These are phyloP conservation scores for Hagleromyces aurorensis DNA, from an alignment of 805 yeast genomes.

Conservation along the genomic window DNA sequence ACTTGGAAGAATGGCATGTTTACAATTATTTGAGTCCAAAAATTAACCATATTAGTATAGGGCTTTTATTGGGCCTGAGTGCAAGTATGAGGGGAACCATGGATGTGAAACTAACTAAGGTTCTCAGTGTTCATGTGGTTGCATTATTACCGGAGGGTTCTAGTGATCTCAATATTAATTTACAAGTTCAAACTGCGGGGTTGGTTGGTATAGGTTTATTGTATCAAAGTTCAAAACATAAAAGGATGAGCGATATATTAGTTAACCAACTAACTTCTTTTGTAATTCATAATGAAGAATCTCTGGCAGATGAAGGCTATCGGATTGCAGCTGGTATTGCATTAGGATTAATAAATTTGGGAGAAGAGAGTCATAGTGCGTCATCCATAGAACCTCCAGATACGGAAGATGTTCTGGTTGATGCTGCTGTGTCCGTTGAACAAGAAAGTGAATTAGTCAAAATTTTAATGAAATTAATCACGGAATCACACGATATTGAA, in stretches of 20 bases:
- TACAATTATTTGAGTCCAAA: conserved; percentile 90
- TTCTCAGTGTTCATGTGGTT: conserved; percentile 84
- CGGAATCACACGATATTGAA: conserved; percentile 18
- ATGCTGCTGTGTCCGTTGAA: conserved; percentile 44
- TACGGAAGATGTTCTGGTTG: conserved; percentile 47
- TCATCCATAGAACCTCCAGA: conserved; percentile 36
- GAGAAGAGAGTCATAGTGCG: no score
- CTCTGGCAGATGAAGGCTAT: conserved; percentile 66
- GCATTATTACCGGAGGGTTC: conserved; percentile 90
- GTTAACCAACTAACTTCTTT: conserved; percentile 52
- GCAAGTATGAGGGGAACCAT: conserved; percentile 77
- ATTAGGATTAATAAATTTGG: conserved; percentile 75
- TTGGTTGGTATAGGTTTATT: conserved; percentile 82
- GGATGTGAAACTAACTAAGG: conserved; percentile 84
- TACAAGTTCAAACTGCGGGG: conserved; percentile 86
- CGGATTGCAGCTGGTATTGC: conserved; percentile 84
- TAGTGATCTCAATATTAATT: conserved; percentile 75
- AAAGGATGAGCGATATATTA: conserved; percentile 77
- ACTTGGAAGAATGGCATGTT: conserved; percentile 92
- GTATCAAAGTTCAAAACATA: conserved; percentile 68
- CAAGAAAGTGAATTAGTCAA: conserved; percentile 41
- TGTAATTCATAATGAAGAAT: conserved; percentile 47
- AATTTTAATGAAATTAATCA: conserved; percentile 11
- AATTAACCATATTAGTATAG: conserved; percentile 75
- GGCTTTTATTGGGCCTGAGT: conserved; percentile 83